Base-by-base conservation (phyloP, 306 rosid species). In the Medicago arabica region DNA sequence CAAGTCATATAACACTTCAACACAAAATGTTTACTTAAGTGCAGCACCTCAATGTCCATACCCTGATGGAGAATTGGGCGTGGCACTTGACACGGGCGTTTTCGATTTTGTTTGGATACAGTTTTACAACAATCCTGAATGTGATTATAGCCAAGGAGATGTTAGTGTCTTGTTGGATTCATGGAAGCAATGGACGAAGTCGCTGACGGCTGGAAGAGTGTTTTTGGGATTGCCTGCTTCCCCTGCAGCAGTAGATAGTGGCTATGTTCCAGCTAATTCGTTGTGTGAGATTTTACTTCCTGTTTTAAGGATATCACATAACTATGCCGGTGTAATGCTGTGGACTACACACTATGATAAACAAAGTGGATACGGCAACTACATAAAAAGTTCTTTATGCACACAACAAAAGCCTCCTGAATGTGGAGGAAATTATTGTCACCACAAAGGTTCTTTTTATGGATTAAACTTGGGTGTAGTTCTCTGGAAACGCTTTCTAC, bases 241-340 rank as follows among this genome's bases (percentile, higher is more conserved):
- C 7, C 77, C 79, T 0, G 25, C 13, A 7, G 96, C 83, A 0
- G 96, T 87, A 0, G 80, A 49, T 51, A 80, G 75, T 2, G 89
- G 89, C 18, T 90, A 77, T 71, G 72, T 90, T 55, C 87, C 86
- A 1, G 71, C 77, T 14, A 58, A 53, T 25, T 74, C 78, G 64
- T 51, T 90, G 67, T 76, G 86, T 4, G n/a, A 67, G 11, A 69
- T 86, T 46, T 79, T 90, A 53, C 83, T 90, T 47, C 91, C 92
- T 4, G 80, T 17, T 14, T 69, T 90, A 40, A 78, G 46, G 31
- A 77, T 63, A 69, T 85, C 91, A 7, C 49, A 74, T 0, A 75
- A 84, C 69, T 86, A 86, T 60, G 96, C 89, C 40, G 96, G 92
- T 7, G 87, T 90, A 19, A 88, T 85, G 92, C 12, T 90, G 25